phyloP scores from a whole-genome alignment of 352 stramenopile genomes.

The Globisporangium acanthophoron region DNA sequence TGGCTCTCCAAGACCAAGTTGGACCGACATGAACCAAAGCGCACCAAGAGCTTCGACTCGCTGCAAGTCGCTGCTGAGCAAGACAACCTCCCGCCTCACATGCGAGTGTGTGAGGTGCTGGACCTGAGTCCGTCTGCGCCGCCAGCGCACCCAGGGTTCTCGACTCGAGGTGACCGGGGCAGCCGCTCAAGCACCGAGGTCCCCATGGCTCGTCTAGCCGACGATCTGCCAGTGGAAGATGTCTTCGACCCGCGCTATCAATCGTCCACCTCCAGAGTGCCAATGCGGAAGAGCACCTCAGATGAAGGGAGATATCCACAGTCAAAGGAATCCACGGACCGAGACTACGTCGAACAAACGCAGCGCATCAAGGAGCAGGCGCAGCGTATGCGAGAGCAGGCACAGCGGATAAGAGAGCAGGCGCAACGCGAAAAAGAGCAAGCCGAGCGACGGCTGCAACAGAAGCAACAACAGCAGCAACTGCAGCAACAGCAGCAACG shows the following conservation, averaged over 20 bases:
- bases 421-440: neutral
- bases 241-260: neutral
- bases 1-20: neutral
- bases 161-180: slow-evolving; percentile 12
- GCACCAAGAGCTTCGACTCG: slow-evolving; percentile 52
- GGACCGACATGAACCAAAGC: slow-evolving; percentile 14
- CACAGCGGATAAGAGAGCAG: neutral
- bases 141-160: slow-evolving; percentile 14
- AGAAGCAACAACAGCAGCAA: slow-evolving; percentile 2
- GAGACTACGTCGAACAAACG: neutral
- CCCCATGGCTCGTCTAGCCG: slow-evolving; percentile 4
- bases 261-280: neutral
- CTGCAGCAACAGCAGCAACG: neutral
- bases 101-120: slow-evolving; percentile 37
- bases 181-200: slow-evolving; percentile 5
- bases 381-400: neutral
- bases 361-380: neutral
- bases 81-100: slow-evolving; percentile 34
- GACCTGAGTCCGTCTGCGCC: slow-evolving; percentile 46
- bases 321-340: neutral
- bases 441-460: neutral
- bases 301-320: slow-evolving; percentile 12
- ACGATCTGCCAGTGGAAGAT: neutral
- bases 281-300: slow-evolving; percentile 11
- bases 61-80: slow-evolving; percentile 18